Conservation (phyloP, 768 basidiomycete genomes). For the Galerina sulciceps region DNA sequence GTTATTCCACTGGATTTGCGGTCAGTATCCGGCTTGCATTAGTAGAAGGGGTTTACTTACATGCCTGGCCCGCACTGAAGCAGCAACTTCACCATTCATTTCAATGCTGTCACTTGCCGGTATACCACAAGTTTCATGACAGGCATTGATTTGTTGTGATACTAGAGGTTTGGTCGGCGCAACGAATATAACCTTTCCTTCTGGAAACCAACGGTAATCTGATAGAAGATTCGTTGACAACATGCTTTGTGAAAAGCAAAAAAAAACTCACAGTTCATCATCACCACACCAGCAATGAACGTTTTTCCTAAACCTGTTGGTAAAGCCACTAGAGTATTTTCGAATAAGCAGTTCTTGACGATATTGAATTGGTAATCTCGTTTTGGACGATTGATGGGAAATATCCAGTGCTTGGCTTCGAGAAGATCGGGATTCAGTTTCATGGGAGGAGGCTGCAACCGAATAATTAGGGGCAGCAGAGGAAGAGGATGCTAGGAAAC, state of each 20-base stretch:
- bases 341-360: slow-evolving; percentile 80
- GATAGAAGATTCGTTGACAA: slow-evolving; percentile 4
- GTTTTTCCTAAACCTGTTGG: slow-evolving; percentile 98
- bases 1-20: slow-evolving; percentile 63
- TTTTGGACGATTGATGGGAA: slow-evolving; percentile 84
- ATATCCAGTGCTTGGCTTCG: slow-evolving; percentile 87
- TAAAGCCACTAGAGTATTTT: slow-evolving; percentile 92
- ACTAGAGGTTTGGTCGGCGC: slow-evolving; percentile 97
- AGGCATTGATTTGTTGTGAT: slow-evolving; percentile 92
- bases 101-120: slow-evolving; percentile 85
- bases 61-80: slow-evolving; percentile 55
- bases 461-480: neutral
- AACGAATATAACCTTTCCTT: slow-evolving; percentile 91
- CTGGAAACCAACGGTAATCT: slow-evolving; percentile 94
- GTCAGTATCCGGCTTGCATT: neutral
- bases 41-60: slow-evolving; percentile 43
- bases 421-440: slow-evolving; percentile 78
- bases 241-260: neutral
- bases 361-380: slow-evolving; percentile 97
- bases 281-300: slow-evolving; percentile 95
- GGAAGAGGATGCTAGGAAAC: neutral
- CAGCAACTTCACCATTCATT: slow-evolving; percentile 77
- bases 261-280: slow-evolving; percentile 79
- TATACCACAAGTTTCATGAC: slow-evolving; percentile 92
- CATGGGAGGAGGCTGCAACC: slow-evolving; percentile 69